phyloP scores from a whole-genome alignment of 805 yeast species.

The Metschnikowia koreensis region DNA sequence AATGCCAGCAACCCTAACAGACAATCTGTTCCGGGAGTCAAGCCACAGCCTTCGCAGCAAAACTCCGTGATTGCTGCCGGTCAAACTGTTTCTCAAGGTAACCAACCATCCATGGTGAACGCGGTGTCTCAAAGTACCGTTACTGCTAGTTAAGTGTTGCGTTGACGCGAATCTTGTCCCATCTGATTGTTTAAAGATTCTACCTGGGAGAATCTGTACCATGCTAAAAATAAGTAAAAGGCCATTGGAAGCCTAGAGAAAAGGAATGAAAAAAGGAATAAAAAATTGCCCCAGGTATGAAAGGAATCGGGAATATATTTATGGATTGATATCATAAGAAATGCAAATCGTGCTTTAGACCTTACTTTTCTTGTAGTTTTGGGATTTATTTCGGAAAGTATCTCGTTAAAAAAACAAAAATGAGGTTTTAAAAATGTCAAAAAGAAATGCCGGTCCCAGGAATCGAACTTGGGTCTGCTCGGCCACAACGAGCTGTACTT shows the following conservation, averaged over 20 bases:
- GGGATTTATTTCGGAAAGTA: background rate
- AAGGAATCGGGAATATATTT: background rate
- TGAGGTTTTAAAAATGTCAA: slow-evolving; percentile 20
- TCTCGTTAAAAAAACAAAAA: background rate
- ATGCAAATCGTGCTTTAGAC: background rate
- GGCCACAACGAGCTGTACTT: slow-evolving; percentile 72
- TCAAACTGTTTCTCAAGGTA: slow-evolving; percentile 5
- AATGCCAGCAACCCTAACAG: slow-evolving; percentile 58
- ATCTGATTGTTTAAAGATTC: background rate
- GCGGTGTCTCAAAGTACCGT: slow-evolving; percentile 19
- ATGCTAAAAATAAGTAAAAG: too few species aligned
- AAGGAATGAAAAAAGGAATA: background rate
- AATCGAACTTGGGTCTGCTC: slow-evolving; percentile 72
- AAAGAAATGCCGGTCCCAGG: slow-evolving; percentile 58
- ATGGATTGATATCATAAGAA: background rate
- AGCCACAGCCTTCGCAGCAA: slow-evolving; percentile 7
- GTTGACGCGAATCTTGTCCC: background rate
- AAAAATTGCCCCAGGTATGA: background rate
- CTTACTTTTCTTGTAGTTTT: background rate
- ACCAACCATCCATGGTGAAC: slow-evolving; percentile 16
- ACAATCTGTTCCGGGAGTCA: slow-evolving; percentile 24
- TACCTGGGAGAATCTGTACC: background rate
- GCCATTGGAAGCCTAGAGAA: too few species aligned
- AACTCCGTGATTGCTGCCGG: slow-evolving; percentile 4
- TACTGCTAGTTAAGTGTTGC: slow-evolving; percentile 6